Base-by-base conservation (phyloP, 495 filamentous ascomycete genomes). In the Penicillium macrosclerotiorum region DNA sequence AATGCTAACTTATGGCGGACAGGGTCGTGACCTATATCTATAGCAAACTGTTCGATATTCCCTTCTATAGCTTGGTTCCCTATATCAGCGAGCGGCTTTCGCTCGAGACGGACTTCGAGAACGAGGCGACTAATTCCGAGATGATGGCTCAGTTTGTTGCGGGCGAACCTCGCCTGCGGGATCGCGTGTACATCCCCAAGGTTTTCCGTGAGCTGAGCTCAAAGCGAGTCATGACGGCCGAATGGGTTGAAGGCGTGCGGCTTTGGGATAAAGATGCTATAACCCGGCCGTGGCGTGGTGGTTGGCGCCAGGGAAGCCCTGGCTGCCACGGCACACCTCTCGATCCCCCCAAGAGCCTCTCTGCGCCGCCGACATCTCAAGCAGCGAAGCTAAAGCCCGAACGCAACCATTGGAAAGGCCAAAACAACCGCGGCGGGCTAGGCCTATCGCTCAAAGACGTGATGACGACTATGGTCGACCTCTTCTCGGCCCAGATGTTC, bases 401-500 rank as follows among this genome's bases (percentile, higher is more conserved):
- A 16, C 80, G 90, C 4, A 72, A 77, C n/a, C 69, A 78, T 63
- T 96, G 90, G 90, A 80, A 78, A 51, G 90, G 90, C 8, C 67
- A 61, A 4, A 75, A 78, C 42, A 75, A 78, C 22, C 79, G 77
- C 47, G 89, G 89, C 33, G 92, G 92, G 1, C 79, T 97, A 0
- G 92, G 92, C 1, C 69, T 97, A 5, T 82, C 80, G 0, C 71
- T 90, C 16, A 86, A 88, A 50, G 80, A 90, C 33, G 87, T 94
- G 34, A 97, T 97, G 92, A 86, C 85, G 3, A 95, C 88, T 18
- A 96, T 96, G 84, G 81, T 96, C 25, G 91, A 95, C 59, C 73
- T 96, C 14, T 97, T 97, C 73, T 88, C 84, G 11, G 92, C 90
- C 1, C 91, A 96, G 55, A 96, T 98, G 80, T 97, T 96, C 71